phyloP scores from a whole-genome alignment of 768 basidiomycete genomes.

The Lactifluus echinatus region DNA sequence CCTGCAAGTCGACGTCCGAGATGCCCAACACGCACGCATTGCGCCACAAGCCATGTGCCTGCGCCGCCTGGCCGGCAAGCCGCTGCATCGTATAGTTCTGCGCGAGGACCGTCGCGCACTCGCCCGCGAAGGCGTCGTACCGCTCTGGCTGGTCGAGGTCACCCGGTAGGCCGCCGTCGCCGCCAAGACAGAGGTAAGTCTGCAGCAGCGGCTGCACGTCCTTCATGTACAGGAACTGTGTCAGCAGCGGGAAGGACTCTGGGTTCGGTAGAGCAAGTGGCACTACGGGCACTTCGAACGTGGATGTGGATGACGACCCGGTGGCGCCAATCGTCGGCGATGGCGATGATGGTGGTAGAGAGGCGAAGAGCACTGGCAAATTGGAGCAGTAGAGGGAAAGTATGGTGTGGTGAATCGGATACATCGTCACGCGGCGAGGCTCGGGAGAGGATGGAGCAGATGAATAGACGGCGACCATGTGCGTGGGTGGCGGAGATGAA shows the following conservation, averaged over 20 bases:
- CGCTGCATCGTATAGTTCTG: constrained; percentile 25
- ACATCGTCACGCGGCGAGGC: constrained; percentile 29
- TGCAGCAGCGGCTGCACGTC: constrained; percentile 41
- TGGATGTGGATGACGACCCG: too few species aligned
- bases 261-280: constrained; percentile 57
- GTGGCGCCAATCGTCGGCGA: constrained; percentile 23
- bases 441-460: constrained; percentile 8
- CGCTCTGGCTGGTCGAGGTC: constrained; percentile 4
- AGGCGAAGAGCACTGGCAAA: constrained; percentile 50
- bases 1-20: constrained; percentile 39
- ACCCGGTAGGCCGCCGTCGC: constrained; percentile 18
- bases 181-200: constrained; percentile 31
- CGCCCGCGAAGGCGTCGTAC: constrained; percentile 7
- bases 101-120: constrained; percentile 21
- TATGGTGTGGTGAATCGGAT: constrained; percentile 61
- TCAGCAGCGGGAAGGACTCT: constrained; percentile 48
- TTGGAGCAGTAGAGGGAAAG: constrained; percentile 61
- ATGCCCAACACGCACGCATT: constrained; percentile 44
- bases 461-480: constrained; percentile 19
- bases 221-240: constrained; percentile 61
- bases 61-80: constrained; percentile 31
- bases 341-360: constrained; percentile 26
- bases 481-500: constrained; percentile 9
- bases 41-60: constrained; percentile 42
- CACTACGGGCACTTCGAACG: constrained; percentile 46